phyloP scores from a whole-genome alignment of 2,329 filamentous ascomycete genomes.

The Nemania diffusa region DNA sequence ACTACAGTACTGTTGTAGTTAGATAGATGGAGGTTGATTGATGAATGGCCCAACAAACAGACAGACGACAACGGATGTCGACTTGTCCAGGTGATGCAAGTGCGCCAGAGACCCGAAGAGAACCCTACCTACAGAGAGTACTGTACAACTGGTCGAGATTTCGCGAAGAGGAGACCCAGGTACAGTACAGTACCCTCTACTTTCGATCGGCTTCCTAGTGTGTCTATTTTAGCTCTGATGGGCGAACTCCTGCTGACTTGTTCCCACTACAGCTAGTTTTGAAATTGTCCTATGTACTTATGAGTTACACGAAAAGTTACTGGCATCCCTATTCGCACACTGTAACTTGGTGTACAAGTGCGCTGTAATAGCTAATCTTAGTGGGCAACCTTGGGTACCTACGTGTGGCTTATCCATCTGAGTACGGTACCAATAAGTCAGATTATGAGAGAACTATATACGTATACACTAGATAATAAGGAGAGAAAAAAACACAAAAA shows the following conservation, averaged over 20 bases:
- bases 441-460: no score
- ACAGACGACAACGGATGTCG: slow-evolving; percentile 33
- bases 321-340: neutral
- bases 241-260: neutral
- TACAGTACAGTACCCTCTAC: neutral
- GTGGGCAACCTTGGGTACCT: neutral
- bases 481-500: no score
- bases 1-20: slow-evolving; percentile 5
- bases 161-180: neutral
- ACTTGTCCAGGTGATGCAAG: slow-evolving; percentile 33
- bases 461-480: no score
- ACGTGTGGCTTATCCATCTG: neutral
- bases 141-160: slow-evolving; percentile 17
- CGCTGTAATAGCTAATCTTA: neutral
- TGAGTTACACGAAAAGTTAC: neutral
- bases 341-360: neutral
- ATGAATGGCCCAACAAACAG: slow-evolving; percentile 19
- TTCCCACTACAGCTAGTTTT: neutral
- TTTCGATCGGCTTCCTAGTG: neutral
- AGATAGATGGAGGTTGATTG: slow-evolving; percentile 27
- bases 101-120: slow-evolving; percentile 18
- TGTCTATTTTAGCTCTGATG: slow-evolving; percentile 14
- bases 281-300: neutral
- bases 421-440: no score
- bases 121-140: no score